Percentiles rank a stretch among this genome's conserved stretches.
Evolutionary conservation across 2,329 filamentous ascomycete genomes (phyloP).

Genomic region (Colletotrichum falcatum): DNA sequence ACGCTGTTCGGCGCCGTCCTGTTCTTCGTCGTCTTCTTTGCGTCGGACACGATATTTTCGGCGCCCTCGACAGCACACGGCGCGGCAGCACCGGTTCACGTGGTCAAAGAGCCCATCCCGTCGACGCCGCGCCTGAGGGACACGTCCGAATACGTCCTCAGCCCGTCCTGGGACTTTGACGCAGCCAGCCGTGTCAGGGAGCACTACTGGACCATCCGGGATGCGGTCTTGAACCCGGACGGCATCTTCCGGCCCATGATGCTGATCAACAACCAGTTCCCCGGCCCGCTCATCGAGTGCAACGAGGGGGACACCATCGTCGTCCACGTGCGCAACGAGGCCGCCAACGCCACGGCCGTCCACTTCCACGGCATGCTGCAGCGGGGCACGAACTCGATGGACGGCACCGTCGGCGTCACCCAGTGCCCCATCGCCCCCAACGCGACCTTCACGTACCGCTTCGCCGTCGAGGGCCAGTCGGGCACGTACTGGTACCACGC

Average conservation of each 20-base stretch:
- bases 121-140: conserved; percentile 46
- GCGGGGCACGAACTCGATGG: conserved; percentile 80
- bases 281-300: conserved; percentile 77
- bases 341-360: conserved; percentile 73
- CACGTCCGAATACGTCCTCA: conserved; percentile 67
- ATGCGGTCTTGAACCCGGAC: conserved; percentile 71
- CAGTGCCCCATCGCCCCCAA: conserved; percentile 76
- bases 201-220: conserved; percentile 70
- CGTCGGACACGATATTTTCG: neutral
- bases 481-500: conserved; percentile 73
- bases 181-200: conserved; percentile 63
- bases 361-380: conserved; percentile 86
- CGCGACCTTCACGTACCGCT: conserved; percentile 73
- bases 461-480: conserved; percentile 66
- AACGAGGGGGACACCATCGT: conserved; percentile 80
- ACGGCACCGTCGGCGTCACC: conserved; percentile 75
- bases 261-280: conserved; percentile 81
- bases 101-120: conserved; percentile 10
- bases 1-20: neutral
- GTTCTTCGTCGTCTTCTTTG: conserved; percentile 23
- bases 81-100: conserved; percentile 4
- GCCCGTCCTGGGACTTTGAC: conserved; percentile 66
- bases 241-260: conserved; percentile 70
- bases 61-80: neutral
- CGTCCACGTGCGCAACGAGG: conserved; percentile 76